Evolutionary conservation across 352 stramenopile genomes (phyloP).

Genomic region (Globisporangium paroecandrum): DNA sequence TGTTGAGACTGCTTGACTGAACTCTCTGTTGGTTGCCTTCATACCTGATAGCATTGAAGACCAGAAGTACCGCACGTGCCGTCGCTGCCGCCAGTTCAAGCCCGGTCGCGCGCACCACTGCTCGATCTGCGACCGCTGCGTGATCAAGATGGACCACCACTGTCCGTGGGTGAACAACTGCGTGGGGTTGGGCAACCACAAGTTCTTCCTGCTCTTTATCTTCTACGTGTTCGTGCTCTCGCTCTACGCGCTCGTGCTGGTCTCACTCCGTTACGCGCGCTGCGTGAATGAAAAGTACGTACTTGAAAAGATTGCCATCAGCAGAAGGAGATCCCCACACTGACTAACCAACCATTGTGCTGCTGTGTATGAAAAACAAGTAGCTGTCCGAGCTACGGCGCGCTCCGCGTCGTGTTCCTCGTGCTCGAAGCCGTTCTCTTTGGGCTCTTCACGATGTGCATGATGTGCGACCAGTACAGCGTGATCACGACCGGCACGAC

Average conservation of each 20-base stretch:
- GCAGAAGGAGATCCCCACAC: neutral
- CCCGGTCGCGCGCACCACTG: constrained; percentile 95
- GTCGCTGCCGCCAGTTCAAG: constrained; percentile 95
- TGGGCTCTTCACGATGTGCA: constrained; percentile 98
- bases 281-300: constrained; percentile 82
- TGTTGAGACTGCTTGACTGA: neutral
- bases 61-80: constrained; percentile 81
- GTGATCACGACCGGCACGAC: constrained; percentile 95
- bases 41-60: constrained; percentile 50
- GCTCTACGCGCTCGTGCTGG: constrained; percentile 91
- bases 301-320: neutral
- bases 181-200: constrained; percentile 99
- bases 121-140: constrained; percentile 94
- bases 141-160: constrained; percentile 99
- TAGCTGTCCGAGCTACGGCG: constrained; percentile 71
- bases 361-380: neutral
- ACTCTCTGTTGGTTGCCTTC: constrained; percentile 13
- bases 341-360: neutral
- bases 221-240: constrained; percentile 95
- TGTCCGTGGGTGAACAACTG: constrained; percentile 99
- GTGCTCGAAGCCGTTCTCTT: constrained; percentile 93
- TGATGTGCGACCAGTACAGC: constrained; percentile 98
- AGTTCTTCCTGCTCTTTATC: constrained; percentile 91
- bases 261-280: constrained; percentile 88
- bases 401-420: constrained; percentile 79